phyloP scores from a whole-genome alignment of 1,284 basidiomycete species.

The Irpex rosettiformis region DNA sequence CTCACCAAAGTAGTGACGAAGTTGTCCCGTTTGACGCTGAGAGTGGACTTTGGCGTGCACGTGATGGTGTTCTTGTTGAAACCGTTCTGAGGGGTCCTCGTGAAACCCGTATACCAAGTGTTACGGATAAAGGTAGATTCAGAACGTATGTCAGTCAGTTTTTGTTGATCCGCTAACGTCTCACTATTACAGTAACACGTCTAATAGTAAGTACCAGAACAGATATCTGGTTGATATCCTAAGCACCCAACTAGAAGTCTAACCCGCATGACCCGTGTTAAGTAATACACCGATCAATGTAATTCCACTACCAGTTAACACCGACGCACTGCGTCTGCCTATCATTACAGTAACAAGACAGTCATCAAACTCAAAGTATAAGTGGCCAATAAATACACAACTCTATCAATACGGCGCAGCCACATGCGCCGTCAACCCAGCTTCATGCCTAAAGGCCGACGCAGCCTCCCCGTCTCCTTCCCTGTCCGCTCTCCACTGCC shows the following conservation, averaged over 20 bases:
- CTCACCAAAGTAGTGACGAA: not conserved
- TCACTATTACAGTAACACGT: too few species aligned
- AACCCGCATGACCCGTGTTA: not conserved
- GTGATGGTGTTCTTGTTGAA: not conserved
- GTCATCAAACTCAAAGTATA: too few species aligned
- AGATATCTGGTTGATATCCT: too few species aligned
- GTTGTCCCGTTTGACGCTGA: not conserved
- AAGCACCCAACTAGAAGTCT: too few species aligned
- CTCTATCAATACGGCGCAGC: slow-evolving; percentile 4
- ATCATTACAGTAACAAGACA: not conserved
- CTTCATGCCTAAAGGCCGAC: slow-evolving; percentile 50
- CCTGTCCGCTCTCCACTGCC: slow-evolving; percentile 60
- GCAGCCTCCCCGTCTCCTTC: slow-evolving; percentile 67
- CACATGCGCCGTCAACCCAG: slow-evolving; percentile 46
- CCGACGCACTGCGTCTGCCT: not conserved
- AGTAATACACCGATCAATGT: not conserved
- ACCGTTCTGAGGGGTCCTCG: too few species aligned
- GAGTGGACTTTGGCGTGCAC: not conserved
- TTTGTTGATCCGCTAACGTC: too few species aligned
- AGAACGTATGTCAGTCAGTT: too few species aligned
- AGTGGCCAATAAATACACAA: not conserved
- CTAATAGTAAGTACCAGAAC: too few species aligned
- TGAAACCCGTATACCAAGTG: too few species aligned
- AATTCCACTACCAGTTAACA: not conserved
- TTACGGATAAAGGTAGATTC: too few species aligned